Evolutionary conservation across 2,329 filamentous ascomycete species (phyloP), one percentile per base, ranked within the genome.

Genomic region (Fusarium sp.): DNA sequence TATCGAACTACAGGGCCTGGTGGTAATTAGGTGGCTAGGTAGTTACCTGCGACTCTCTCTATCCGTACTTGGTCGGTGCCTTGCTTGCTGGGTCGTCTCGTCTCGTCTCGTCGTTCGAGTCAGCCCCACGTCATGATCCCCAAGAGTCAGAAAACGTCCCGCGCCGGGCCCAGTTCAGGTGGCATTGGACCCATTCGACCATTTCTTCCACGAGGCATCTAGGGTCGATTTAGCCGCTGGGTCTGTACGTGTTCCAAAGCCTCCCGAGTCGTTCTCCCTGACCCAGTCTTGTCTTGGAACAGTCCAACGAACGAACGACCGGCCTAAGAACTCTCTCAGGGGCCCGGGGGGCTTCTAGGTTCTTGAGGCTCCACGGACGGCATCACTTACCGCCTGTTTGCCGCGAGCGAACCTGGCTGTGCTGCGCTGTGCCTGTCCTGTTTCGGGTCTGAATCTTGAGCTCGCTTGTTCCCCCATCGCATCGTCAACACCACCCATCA

Each of bases 191-290:
- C 42, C 42, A 25, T 46, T 46, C 14, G 42, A 60, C 33, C 33
- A 58, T 59, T 63, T 61, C 50, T 68, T 62, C 64, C 49, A 65
- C 49, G 44, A 58, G 23, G 58, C 62, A 65, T 62, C 62, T 62
- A 65, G 56, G 64, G 62, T 65, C 62, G 61, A 42, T 56, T 62
- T 65, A 65, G 58, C 62, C 62, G 58, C 62, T 50, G 42, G 42
- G 23, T 46, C 42, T 27, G 42, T 46, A 25, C 14, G 23, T n/a
- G 46, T 57, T 54, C 57, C 46, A 61, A 59, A 61, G 58, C 62
- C 57, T 61, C 42, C 57, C 36, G 51, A 51, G 33, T 57, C 50
- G 23, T 36, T 46, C 42, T 46, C 46, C 46, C 10, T 49, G 62
- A 18, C 34, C 50, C 36, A 34, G 16, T 33, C 27, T 9, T 23